These are phyloP conservation scores for Fusarium sp. DNA, from an alignment of 2,329 filamentous ascomycete species.

Conservation along the genomic window DNA sequence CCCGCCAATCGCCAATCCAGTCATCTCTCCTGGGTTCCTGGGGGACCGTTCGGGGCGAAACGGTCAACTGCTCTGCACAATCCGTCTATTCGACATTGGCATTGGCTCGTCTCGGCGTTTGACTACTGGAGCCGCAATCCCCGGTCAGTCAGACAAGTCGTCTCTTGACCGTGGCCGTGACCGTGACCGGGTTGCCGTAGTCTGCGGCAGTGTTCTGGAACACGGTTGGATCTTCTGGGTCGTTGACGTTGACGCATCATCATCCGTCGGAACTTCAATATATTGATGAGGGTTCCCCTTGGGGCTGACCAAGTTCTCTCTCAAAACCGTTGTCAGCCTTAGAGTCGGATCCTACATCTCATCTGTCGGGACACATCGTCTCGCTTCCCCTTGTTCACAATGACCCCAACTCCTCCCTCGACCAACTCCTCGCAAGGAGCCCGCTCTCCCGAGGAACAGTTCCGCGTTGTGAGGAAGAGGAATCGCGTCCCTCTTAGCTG, in stretches of 20 bases:
- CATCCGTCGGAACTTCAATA: constrained; percentile 40
- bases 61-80: constrained; percentile 8
- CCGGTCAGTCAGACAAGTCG: constrained; percentile 32
- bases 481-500: constrained; percentile 94
- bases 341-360: constrained; percentile 36
- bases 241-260: constrained; percentile 6
- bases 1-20: constrained; percentile 4
- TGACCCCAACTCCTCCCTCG: constrained; percentile 84
- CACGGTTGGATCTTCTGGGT: constrained; percentile 17
- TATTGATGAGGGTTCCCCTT: constrained; percentile 46
- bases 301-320: constrained; percentile 38
- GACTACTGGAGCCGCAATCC: constrained; percentile 28
- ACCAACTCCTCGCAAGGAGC: constrained; percentile 82
- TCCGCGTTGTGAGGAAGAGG: constrained; percentile 89
- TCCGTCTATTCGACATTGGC: constrained; percentile 13
- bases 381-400: constrained; percentile 56
- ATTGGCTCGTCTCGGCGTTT: constrained; percentile 20
- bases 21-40: constrained; percentile 8
- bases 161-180: not conserved
- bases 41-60: constrained; percentile 24
- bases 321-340: constrained; percentile 20
- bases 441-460: constrained; percentile 88
- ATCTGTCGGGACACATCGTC: constrained; percentile 42
- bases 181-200: constrained; percentile 14
- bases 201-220: constrained; percentile 32